Evolutionary conservation across 208 protist species (phyloP), one percentile per base, ranked within the genome.

Genomic region (Leishmania mexicana): DNA sequence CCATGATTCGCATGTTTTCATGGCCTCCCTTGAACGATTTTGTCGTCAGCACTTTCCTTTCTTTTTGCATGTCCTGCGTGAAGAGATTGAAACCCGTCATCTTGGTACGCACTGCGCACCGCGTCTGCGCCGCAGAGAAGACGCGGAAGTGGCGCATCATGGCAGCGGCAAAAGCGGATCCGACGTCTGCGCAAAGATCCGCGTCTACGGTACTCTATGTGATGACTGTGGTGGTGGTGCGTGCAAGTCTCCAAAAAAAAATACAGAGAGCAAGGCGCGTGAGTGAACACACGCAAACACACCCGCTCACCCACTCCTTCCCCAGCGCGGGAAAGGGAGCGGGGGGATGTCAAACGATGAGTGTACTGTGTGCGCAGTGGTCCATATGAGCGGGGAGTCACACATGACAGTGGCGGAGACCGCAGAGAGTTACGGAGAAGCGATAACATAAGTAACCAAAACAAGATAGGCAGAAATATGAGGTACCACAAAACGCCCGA

Each of bases 11-110:
- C 87, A 94, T 92, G 75, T 92, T 92, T 0, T 75, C 57, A 65
- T 79, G 80, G 17, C 90, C 90, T 0, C 72, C 51, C 65, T 81
- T 42, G 7, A 96, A 67, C 31, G 72, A 85, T 60, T 81, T 86
- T 0, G 89, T 81, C 47, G 51, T 74, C 28, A 94, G 78, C 38
- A 93, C 72, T 11, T 51, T 13, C 24, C 89, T 71, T 28, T 88
- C 67, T 45, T 84, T 38, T 62, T 92, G 90, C 38, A 89, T 49
- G 58, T 92, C 79, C 21, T 84, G 80, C 0, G 83, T 78, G 76
- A 96, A 94, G 31, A 96, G 83, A 57, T 83, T 88, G 78, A 96
- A 96, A 8, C 92, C 92, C 17, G 90, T 94, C 83, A 92, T 88
- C 21, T 86, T 77, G 2, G 85, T 82, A 38, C 90, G 84, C 74